Evolutionary conservation across 257 asterid genomes (phyloP).

Genomic region (Primulina huaijiensis): DNA sequence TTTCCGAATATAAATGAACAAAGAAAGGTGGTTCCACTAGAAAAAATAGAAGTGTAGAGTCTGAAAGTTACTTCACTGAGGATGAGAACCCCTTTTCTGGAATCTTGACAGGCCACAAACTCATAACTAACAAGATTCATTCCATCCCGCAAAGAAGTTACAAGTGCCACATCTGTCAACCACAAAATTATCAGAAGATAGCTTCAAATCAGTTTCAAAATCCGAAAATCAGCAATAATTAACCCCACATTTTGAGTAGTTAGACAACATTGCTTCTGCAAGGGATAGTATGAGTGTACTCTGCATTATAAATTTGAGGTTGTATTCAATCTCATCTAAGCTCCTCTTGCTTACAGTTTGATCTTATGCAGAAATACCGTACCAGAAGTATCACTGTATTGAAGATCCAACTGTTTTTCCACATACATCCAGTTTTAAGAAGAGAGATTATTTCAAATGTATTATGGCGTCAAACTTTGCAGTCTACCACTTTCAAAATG

Average conservation of each 20-base stretch:
- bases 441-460: slow-evolving; percentile 11
- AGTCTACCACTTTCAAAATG: slow-evolving; percentile 10
- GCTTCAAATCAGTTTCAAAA: slow-evolving; percentile 19
- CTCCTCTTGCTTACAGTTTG: slow-evolving; percentile 7
- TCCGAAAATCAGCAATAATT: slow-evolving; percentile 19
- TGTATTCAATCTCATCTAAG: slow-evolving; percentile 1
- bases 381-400: background rate
- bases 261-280: background rate
- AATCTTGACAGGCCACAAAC: slow-evolving; percentile 95
- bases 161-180: slow-evolving; percentile 81
- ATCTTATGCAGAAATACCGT: background rate
- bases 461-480: background rate
- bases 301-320: background rate
- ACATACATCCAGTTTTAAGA: background rate
- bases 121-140: slow-evolving; percentile 99
- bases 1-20: background rate
- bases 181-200: slow-evolving; percentile 23
- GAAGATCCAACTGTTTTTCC: background rate
- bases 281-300: slow-evolving; percentile 6
- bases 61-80: slow-evolving; percentile 71
- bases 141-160: slow-evolving; percentile 95
- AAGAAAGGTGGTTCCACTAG: background rate
- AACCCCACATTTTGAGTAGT: slow-evolving; percentile 1
- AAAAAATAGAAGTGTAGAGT: slow-evolving; percentile 16
- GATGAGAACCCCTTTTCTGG: slow-evolving; percentile 87